Evolutionary conservation across 805 yeast species (phyloP), one percentile per base, ranked within the genome.

Genomic region (Ascoidea rubescens): DNA sequence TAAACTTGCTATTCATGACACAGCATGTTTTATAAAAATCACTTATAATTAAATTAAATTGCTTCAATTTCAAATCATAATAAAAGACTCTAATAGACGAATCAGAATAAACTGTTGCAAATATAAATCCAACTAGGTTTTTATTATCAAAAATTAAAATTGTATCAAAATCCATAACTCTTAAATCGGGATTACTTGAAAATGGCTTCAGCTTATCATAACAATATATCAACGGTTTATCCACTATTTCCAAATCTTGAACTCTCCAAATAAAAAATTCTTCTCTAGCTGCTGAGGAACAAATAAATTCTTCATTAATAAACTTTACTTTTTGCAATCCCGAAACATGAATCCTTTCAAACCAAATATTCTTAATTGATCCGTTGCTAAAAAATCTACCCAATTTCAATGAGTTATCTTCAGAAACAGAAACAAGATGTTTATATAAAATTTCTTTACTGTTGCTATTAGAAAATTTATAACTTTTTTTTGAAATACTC

Each of bases 101-200:
- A 62, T 91, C 90, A 0, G 97, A 90, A 62, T 87, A 93, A 0
- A 84, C 95, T 0, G 88, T 77, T 2, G 78, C 76, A 5, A 90
- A 59, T 1, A 80, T 58, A 57, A 78, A 75, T 5, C 82, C 84
- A 32, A 54, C 53, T 3, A 63, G 51, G 16, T 55, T 58, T 5
- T 58, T 58, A 52, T 0, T 51, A 55, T 0, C 58, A n/a, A 60
- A 59, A 1, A 73, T 67, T 46, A 72, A 71, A 12, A 72, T 55
- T 5, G 77, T 67, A 55, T 74, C 83, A 61, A 89, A 84, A 64
- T 86, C 96, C 96, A 89, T 91, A 52, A 91, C 80, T 57, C 99
- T 72, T 55, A 93, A 71, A 64, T 93, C 98, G 0, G 96, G 95
- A 53, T 78, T 77, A 12, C 71, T 72, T 7, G 73, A 64, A 1